Evolutionary conservation across 306 rosid species (phyloP), one percentile per base, ranked within the genome.

Genomic region (Myrica gale): DNA sequence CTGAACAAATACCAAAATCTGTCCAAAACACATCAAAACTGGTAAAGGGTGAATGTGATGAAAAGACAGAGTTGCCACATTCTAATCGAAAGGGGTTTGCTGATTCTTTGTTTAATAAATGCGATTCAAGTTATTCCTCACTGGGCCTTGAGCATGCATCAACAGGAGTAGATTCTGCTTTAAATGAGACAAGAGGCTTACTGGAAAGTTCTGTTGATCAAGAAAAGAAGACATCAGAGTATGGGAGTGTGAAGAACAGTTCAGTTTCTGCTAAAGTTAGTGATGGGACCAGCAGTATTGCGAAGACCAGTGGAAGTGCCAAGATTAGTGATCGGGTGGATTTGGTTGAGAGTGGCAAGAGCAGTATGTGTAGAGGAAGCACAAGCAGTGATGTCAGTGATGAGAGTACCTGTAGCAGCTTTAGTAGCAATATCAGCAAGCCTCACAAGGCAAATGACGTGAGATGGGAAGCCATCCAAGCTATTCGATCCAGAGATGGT

Each of bases 371-470:
- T 69, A 78, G 98, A 88, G 98, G 95, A 84, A 95, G 98, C 79
- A 95, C 98, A 41, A 90, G 98, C 93, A 95, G 95, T 71, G 98
- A 95, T 74, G 84, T 95, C 77, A 95, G 97, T 15, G 98, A 95
- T 41, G 98, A 95, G 88, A 95, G 98, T 88, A 84, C 91, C 50
- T 95, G 97, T 75, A 95, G 97, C 87, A 92, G 97, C 88, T 92
- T 94, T 74, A 94, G 98, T 77, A 89, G 93, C 89, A 90, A 88
- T 78, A 61, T 89, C 81, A 95, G 88, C 85, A 95, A 95, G 60
- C 98, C 98, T 85, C 98, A 95, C 82, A 95, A 95, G 82, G 96
- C 96, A 41, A 95, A 95, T 89, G 98, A 95, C 90, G n/a, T 92
- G 88, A 85, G 96, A 80, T 95, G 97, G 97, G 98, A 95, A 79